Base-by-base conservation (phyloP, 2,329 filamentous ascomycete species). In the Ophiostoma sp. region DNA sequence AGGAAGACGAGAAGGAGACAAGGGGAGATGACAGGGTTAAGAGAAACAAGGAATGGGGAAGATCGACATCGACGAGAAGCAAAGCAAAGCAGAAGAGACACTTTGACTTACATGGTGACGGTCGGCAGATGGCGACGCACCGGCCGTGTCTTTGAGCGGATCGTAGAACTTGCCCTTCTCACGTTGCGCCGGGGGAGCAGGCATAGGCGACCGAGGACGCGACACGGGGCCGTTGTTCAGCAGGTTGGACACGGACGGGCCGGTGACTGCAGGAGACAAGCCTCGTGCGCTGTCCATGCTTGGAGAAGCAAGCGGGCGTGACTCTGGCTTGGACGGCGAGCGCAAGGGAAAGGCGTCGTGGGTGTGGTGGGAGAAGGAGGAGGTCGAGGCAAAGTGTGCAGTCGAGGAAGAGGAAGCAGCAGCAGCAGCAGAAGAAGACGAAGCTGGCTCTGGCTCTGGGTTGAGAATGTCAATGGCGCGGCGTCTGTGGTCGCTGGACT, bases 161-260 rank as follows among this genome's bases (percentile, higher is more conserved):
- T 86, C 84, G 79, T 86, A 86, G 78, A 84, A 85, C 76, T 81
- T 81, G 75, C 83, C 78, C 68, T 69, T 65, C 6, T 65, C 35
- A 20, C 62, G 62, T 23, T 72, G 68, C 31, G 71, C 33, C 7
- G 71, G 60, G n/a, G 68, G 54, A 67, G 60, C 66, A 65, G 33
- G 20, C 64, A 66, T 65, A 62, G 73, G 71, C 67, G 71, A 72
- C 23, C 54, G 71, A 13, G 69, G 33, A 41, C 74, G 74, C 70
- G 72, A 68, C 60, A 57, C 36, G 44, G 68, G 15, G 74, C 74
- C 75, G 76, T 74, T 72, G 74, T 72, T 76, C 72, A 76, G 71
- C 33, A 71, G 70, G 65, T 62, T 68, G 44, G 69, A 20, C 33
- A 72, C n/a, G n/a, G 71, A 39, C n/a, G 66, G 52, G 20, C 68